phyloP scores from a whole-genome alignment of 148 eudicot genomes.

The Rhododendron mucronatum region DNA sequence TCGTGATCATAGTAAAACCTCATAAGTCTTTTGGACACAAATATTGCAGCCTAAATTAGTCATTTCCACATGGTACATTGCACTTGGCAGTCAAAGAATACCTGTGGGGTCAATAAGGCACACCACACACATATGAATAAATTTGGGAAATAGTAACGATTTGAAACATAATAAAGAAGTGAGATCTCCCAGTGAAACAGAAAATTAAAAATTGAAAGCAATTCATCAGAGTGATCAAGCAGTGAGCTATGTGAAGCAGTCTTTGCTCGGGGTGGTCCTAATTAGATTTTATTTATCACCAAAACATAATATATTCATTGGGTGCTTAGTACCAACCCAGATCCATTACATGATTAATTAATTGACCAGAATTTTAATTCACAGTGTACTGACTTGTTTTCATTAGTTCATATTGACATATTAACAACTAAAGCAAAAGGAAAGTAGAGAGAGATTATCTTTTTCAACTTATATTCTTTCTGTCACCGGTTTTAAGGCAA shows the following conservation, averaged over 20 bases:
- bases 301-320: not conserved
- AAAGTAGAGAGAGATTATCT: not conserved
- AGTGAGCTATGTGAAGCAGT: not conserved
- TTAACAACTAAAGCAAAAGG: not conserved
- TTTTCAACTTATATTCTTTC: not conserved
- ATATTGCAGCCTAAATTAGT: not conserved
- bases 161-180: not conserved
- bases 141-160: not conserved
- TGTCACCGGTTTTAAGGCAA: not conserved
- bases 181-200: not conserved
- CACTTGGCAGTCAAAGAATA: not conserved
- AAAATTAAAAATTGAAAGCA: not conserved
- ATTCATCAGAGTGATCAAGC: not conserved
- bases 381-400: not conserved
- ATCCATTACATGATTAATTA: constrained; percentile 7
- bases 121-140: not conserved
- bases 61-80: not conserved
- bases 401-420: not conserved
- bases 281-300: not conserved
- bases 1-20: not conserved
- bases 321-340: constrained; percentile 5
- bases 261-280: not conserved
- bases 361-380: not conserved
- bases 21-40: not conserved
- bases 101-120: not conserved